phyloP scores from a whole-genome alignment of 805 yeast species.

The Lipomyces spencermartinsiae region DNA sequence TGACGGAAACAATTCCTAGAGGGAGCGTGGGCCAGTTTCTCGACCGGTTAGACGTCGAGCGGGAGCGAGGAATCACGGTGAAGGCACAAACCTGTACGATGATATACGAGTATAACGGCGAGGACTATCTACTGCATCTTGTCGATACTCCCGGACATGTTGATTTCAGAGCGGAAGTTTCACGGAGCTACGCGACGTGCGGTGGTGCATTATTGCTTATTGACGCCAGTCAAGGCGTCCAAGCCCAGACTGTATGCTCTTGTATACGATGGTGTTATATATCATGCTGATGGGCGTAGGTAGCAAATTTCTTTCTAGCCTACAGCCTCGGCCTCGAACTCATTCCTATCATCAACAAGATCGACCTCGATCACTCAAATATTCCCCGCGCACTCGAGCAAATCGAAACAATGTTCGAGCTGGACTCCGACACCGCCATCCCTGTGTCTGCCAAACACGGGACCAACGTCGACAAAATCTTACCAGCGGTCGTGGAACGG shows the following conservation, averaged over 20 bases:
- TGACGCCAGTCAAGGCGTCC: slow-evolving; percentile 96
- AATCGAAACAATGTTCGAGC: slow-evolving; percentile 81
- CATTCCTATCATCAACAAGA: slow-evolving; percentile 89
- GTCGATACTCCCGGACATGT: slow-evolving; percentile 99
- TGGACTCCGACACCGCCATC: slow-evolving; percentile 73
- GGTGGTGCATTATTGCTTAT: slow-evolving; percentile 90
- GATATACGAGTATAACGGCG: slow-evolving; percentile 71
- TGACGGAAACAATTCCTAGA: slow-evolving; percentile 85
- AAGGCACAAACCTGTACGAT: slow-evolving; percentile 97
- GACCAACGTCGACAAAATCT: slow-evolving; percentile 71
- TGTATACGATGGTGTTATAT: background rate
- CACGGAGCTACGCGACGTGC: slow-evolving; percentile 93
- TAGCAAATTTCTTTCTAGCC: slow-evolving; percentile 94
- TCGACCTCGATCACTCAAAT: slow-evolving; percentile 88
- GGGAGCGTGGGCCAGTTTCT: slow-evolving; percentile 78
- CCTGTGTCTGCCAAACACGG: slow-evolving; percentile 95
- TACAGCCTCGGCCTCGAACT: slow-evolving; percentile 80
- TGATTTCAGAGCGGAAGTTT: slow-evolving; percentile 91
- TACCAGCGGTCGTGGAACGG: slow-evolving; percentile 80
- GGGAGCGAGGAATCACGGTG: slow-evolving; percentile 95
- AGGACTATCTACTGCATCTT: slow-evolving; percentile 83
- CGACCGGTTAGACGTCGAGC: slow-evolving; percentile 90
- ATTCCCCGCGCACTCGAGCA: slow-evolving; percentile 81
- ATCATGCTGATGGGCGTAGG: slow-evolving; percentile 8
- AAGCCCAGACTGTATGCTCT: slow-evolving; percentile 79